A percentile compares a stretch with the other conserved stretches of the same genome.
Conservation (phyloP, 192 early-diverging fungal genomes). For the Backusella circina region DNA sequence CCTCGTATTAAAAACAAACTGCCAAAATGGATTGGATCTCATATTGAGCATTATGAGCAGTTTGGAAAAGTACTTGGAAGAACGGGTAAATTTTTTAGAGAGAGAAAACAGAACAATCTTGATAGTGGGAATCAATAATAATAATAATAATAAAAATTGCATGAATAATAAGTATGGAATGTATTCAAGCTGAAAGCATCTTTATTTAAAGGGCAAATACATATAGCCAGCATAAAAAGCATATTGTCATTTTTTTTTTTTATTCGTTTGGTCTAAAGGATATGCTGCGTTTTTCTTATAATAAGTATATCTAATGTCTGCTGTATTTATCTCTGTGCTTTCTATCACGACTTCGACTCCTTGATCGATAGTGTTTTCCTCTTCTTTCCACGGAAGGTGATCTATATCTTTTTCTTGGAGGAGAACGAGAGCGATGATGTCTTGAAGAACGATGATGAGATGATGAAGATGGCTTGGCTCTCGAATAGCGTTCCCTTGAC, state of each 20-base stretch:
- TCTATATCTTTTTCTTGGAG: background rate
- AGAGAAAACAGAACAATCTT: too few species aligned
- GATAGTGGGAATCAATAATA: too few species aligned
- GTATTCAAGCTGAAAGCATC: too few species aligned
- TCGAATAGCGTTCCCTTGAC: background rate
- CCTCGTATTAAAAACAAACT: conserved; percentile 58
- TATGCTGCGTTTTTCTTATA: too few species aligned
- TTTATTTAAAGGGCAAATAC: too few species aligned
- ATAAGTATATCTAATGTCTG: background rate
- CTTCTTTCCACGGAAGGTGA: background rate
- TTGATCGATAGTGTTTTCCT: background rate
- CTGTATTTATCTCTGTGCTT: background rate
- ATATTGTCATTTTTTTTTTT: too few species aligned
- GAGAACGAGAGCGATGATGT: background rate
- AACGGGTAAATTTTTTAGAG: conserved; percentile 45
- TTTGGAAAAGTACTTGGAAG: conserved; percentile 46
- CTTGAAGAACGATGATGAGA: background rate
- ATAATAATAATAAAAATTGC: too few species aligned
- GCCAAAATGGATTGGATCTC: conserved; percentile 70
- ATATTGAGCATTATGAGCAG: conserved; percentile 40
- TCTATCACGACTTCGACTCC: background rate
- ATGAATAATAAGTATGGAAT: too few species aligned
- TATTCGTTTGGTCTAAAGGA: too few species aligned
- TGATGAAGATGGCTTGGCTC: background rate
- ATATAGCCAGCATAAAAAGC: too few species aligned